phyloP scores from a whole-genome alignment of 2,329 filamentous ascomycete species.

The Aspergillus sp. region DNA sequence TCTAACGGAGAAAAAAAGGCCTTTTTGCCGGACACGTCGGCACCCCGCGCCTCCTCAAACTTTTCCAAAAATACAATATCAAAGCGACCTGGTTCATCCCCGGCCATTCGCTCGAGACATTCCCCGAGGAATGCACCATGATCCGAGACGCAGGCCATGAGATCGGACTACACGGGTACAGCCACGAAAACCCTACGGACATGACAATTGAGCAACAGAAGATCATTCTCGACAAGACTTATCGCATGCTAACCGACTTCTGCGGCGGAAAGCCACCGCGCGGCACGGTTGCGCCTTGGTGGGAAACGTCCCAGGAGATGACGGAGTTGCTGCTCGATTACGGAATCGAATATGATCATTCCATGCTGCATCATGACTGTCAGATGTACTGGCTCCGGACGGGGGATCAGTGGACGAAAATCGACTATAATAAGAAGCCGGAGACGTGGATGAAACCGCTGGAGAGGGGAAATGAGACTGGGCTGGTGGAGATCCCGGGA shows the following conservation, averaged over 20 bases:
- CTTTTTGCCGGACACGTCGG: constrained; percentile 70
- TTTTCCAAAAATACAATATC: constrained; percentile 72
- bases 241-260: constrained; percentile 70
- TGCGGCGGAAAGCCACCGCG: constrained; percentile 71
- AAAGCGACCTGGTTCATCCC: constrained; percentile 68
- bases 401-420: constrained; percentile 47
- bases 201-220: constrained; percentile 75
- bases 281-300: constrained; percentile 73
- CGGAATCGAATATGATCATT: constrained; percentile 47
- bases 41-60: constrained; percentile 64
- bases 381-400: constrained; percentile 46
- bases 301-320: constrained; percentile 70
- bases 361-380: constrained; percentile 46
- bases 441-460: constrained; percentile 49
- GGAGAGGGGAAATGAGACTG: constrained; percentile 47
- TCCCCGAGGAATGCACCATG: constrained; percentile 63
- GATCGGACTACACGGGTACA: constrained; percentile 69
- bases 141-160: constrained; percentile 66
- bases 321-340: constrained; percentile 48
- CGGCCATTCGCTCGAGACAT: constrained; percentile 64
- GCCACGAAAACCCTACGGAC: constrained; percentile 69
- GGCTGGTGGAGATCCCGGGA: constrained; percentile 45
- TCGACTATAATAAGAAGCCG: constrained; percentile 44
- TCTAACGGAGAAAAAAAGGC: constrained; percentile 35
- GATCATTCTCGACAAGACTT: constrained; percentile 76